Evolutionary conservation across 805 yeast species (phyloP), one percentile per base, ranked within the genome.

Genomic region (Tetrapisispora iriomotensis): DNA sequence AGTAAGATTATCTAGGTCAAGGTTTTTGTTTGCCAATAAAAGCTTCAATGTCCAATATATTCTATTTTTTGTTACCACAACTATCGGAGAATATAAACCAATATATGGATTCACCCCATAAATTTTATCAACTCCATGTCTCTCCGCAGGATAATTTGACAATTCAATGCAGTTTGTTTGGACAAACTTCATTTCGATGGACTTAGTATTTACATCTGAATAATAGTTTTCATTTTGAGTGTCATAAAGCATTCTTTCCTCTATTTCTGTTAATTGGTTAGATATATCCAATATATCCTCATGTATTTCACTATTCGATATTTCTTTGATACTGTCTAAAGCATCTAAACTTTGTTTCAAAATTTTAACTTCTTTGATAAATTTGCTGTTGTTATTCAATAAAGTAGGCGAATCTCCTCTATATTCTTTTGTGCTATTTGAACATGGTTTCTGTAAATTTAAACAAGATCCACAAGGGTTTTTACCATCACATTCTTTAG

Each of bases 401-500:
- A 37, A 39, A 25, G 23, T 18, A 9, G 17, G 10, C 8, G n/a
- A 19, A 18, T 27, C 29, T 13, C n/a, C n/a, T 27, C 25, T 23
- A 1, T 10, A 10, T 6, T 10, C n/a, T n/a, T 23, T 23, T n/a
- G 17, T 12, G 17, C 19, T 25, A 26, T 37, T 37, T 10, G 22
- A 17, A 29, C 51, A 48, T 30, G 31, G 36, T 24, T 46, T 20
- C 23, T 33, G 33, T 26, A 50, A 42, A 13, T 41, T 19, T 8
- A 39, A 42, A 52, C 82, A 76, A 6, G 68, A 64, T 5, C 45
- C 42, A 44, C 82, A 76, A 8, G 81, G 81, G 31, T 45, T 46
- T 13, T 64, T 60, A 5, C 79, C 79, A 37, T 74, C 66, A 51
- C 82, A 76, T 47, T 76, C 75, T 42, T 72, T 71, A 53, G 76